A percentile compares a stretch with the other conserved stretches of the same genome.
Conservation (phyloP, 164 flowering plant species). For the Akebia trifoliata region DNA sequence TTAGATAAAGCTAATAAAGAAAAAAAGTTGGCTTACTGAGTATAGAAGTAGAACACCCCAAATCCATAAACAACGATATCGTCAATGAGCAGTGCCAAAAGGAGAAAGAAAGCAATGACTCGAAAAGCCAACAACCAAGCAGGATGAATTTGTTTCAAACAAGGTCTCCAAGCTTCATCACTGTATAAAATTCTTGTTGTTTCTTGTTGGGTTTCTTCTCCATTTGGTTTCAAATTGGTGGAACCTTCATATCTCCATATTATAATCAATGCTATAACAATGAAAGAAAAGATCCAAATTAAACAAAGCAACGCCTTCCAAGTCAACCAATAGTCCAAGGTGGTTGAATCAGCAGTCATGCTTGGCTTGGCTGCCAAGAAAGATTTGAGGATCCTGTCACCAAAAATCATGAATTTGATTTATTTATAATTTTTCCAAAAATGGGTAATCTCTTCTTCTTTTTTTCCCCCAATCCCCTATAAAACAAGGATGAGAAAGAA, state of each 20-base stretch:
- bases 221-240: conserved; percentile 11
- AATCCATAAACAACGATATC: conserved; percentile 61
- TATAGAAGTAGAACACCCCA: conserved; percentile 67
- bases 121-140: conserved; percentile 80
- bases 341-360: conserved; percentile 52
- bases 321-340: conserved; percentile 72
- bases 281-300: conserved; percentile 43
- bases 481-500: neutral
- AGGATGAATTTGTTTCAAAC: conserved; percentile 74
- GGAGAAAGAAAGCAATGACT: conserved; percentile 52
- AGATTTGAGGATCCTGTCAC: conserved; percentile 42
- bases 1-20: neutral
- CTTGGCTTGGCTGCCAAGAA: conserved; percentile 59
- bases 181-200: conserved; percentile 42
- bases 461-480: no score
- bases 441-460: no score
- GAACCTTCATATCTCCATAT: conserved; percentile 60
- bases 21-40: conserved; percentile 66
- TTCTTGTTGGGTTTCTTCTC: conserved; percentile 24
- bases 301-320: conserved; percentile 74
- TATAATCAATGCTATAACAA: conserved; percentile 38
- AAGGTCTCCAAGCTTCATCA: conserved; percentile 86
- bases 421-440: no score
- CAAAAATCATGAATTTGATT: no score
- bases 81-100: conserved; percentile 41